Evolutionary conservation across 2,329 filamentous ascomycete genomes (phyloP).

Genomic region (Dactylella cylindrospora): DNA sequence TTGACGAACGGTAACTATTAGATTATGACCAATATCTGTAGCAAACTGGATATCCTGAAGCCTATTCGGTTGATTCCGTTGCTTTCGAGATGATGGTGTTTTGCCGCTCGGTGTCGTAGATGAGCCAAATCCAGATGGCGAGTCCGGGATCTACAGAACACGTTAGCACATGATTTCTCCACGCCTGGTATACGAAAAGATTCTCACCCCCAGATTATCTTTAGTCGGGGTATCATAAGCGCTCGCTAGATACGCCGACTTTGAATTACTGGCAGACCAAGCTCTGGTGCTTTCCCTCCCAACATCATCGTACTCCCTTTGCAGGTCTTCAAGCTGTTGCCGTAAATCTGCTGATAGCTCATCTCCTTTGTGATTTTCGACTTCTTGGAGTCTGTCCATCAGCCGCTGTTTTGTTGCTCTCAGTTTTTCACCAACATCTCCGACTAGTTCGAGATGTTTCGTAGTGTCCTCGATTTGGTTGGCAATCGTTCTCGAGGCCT

Average conservation of each 20-base stretch:
- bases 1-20: conserved; percentile 90
- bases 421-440: conserved; percentile 81
- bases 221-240: conserved; percentile 53
- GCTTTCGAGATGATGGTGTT: conserved; percentile 50
- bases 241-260: conserved; percentile 70
- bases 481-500: conserved; percentile 84
- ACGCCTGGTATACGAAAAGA: not conserved
- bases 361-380: conserved; percentile 71
- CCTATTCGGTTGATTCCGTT: conserved; percentile 83
- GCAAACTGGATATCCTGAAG: conserved; percentile 97
- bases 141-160: conserved; percentile 28
- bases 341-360: conserved; percentile 82
- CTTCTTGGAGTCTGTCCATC: conserved; percentile 76
- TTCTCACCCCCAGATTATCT: conserved; percentile 25
- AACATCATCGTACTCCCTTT: conserved; percentile 93
- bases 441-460: conserved; percentile 84
- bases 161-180: not conserved
- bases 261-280: conserved; percentile 77
- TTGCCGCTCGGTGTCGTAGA: conserved; percentile 57
- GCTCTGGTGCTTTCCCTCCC: conserved; percentile 85
- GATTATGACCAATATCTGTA: conserved; percentile 93
- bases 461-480: conserved; percentile 92
- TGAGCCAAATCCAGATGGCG: conserved; percentile 49
- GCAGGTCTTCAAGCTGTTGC: conserved; percentile 78
- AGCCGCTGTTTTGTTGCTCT: conserved; percentile 84